phyloP scores from a whole-genome alignment of 1,284 basidiomycete species.

The Leccinum colubrinum region DNA sequence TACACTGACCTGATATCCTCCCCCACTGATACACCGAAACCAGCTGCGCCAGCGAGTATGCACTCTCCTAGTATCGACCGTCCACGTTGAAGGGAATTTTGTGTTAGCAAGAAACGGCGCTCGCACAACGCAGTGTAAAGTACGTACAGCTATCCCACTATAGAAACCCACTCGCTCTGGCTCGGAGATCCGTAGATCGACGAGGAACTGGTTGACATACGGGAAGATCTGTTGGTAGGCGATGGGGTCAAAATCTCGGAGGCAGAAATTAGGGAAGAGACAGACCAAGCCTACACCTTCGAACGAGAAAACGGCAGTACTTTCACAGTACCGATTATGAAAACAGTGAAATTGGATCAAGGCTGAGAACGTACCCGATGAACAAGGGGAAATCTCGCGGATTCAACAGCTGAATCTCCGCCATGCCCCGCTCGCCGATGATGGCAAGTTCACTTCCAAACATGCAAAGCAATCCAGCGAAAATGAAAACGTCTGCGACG shows the following conservation, averaged over 20 bases:
- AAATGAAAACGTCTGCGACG: constrained; percentile 93
- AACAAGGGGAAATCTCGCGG: constrained; percentile 86
- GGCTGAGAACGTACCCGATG: constrained; percentile 66
- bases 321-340: constrained; percentile 29
- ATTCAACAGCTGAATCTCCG: constrained; percentile 91
- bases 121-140: neutral
- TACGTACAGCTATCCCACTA: constrained; percentile 49
- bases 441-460: constrained; percentile 77
- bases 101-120: neutral
- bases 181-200: constrained; percentile 51
- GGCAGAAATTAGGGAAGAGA: neutral
- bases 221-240: constrained; percentile 58
- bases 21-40: constrained; percentile 64
- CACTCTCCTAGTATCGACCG: constrained; percentile 45
- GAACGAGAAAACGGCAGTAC: constrained; percentile 97
- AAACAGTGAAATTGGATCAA: neutral
- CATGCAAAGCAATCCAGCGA: constrained; percentile 87
- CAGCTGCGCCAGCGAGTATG: constrained; percentile 59
- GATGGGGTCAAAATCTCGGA: constrained; percentile 35
- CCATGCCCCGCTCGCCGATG: constrained; percentile 66
- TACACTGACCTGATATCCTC: constrained; percentile 46
- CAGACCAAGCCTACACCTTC: constrained; percentile 93
- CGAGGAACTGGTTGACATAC: constrained; percentile 64
- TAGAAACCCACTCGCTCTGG: constrained; percentile 61
- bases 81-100: neutral